These are phyloP conservation scores for Xylaria sp. DNA, from an alignment of 2,329 filamentous ascomycete species.

Conservation along the genomic window DNA sequence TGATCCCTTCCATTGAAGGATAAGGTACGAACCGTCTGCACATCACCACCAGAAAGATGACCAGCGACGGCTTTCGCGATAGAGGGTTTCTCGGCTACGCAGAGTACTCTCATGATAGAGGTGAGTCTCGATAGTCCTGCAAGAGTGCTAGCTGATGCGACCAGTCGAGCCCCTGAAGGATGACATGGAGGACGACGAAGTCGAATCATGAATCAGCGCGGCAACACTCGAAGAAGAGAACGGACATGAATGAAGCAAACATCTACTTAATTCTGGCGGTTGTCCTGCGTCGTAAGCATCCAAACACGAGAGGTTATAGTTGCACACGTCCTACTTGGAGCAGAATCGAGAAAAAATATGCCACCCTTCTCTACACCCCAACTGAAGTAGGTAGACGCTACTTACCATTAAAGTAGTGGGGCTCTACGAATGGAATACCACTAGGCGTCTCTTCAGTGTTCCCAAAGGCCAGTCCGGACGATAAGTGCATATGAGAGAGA, in stretches of 20 bases:
- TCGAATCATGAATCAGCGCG: constrained; percentile 22
- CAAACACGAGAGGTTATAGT: background rate
- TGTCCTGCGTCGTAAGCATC: background rate
- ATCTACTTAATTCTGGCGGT: background rate
- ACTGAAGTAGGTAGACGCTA: background rate
- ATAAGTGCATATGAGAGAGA: background rate
- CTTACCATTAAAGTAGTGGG: background rate
- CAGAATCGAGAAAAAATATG: background rate
- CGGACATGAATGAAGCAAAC: background rate
- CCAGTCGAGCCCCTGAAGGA: constrained; percentile 14
- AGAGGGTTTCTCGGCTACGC: constrained; percentile 87
- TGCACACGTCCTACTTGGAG: background rate
- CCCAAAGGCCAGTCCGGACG: background rate
- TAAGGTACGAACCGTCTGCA: constrained; percentile 66
- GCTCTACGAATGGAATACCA: background rate
- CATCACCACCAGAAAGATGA: constrained; percentile 80
- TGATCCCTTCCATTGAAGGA: constrained; percentile 16
- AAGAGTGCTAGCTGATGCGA: constrained; percentile 23
- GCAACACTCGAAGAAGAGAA: background rate
- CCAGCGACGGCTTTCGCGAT: constrained; percentile 93
- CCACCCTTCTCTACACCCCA: background rate
- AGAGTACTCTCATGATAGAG: constrained; percentile 63
- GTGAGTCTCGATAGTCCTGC: constrained; percentile 25
- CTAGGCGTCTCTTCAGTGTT: background rate
- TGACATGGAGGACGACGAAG: constrained; percentile 23